A percentile compares a stretch with the other conserved stretches of the same genome.
Evolutionary conservation across 1,139 yeast genomes (phyloP).

Genomic region (Geotrichum siamense): DNA sequence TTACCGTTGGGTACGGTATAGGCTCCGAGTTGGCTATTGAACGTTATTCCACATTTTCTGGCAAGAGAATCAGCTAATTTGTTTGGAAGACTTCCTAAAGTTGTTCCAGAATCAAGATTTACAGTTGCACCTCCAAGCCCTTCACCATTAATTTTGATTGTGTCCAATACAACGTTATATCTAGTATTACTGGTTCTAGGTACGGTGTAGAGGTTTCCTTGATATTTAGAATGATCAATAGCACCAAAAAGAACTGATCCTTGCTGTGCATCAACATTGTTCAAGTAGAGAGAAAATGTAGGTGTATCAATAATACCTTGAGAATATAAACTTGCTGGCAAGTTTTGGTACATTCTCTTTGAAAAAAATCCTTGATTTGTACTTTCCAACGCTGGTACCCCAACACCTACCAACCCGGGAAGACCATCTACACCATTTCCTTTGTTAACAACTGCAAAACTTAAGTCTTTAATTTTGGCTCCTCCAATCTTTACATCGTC

Average conservation of each 20-base stretch:
- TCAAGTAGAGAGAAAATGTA: conserved; percentile 38
- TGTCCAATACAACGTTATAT: conserved; percentile 19
- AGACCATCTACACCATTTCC: conserved; percentile 23
- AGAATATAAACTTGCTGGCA: conserved; percentile 22
- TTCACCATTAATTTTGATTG: conserved; percentile 14
- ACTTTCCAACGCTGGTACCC: conserved; percentile 21
- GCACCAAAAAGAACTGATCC: conserved; percentile 46
- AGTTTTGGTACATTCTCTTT: conserved; percentile 20
- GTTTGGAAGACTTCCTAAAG: conserved; percentile 26
- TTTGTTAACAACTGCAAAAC: conserved; percentile 24
- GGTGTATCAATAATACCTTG: conserved; percentile 42
- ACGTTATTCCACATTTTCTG: conserved; percentile 17
- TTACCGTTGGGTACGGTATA: conserved; percentile 5
- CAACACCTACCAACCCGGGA: conserved; percentile 26
- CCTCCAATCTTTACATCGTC: conserved; percentile 20
- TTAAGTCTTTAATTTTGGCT: conserved; percentile 19
- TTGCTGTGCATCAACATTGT: conserved; percentile 22
- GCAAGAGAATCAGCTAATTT: conserved; percentile 18
- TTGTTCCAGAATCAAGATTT: conserved; percentile 26
- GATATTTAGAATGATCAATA: conserved; percentile 43
- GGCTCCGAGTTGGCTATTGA: conserved; percentile 15
- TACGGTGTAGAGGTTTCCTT: conserved; percentile 32
- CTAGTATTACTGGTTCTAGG: conserved; percentile 20
- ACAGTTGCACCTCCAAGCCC: conserved; percentile 17
- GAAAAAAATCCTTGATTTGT: conserved; percentile 16